A percentile compares a stretch with the other conserved stretches of the same genome.
phyloP scores from a whole-genome alignment of 306 rosid genomes.

The Begonia fuchsioides region DNA sequence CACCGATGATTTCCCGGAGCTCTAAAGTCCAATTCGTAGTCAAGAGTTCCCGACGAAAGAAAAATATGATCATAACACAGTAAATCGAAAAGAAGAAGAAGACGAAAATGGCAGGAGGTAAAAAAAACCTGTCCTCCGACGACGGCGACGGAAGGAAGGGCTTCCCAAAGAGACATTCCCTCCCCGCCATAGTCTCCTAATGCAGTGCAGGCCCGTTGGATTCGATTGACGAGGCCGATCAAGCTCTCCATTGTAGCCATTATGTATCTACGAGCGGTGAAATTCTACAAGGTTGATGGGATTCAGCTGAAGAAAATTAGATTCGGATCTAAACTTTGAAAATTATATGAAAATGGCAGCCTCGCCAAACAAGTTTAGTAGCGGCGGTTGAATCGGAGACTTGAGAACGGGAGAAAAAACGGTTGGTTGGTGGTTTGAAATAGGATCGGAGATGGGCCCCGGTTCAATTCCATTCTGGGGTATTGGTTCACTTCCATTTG shows the following conservation, averaged over 20 bases:
- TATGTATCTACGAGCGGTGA: constrained; percentile 11
- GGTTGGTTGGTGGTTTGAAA: background rate
- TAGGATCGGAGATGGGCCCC: too few relatives aligned
- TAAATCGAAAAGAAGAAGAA: too few relatives aligned
- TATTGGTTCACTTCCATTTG: too few relatives aligned
- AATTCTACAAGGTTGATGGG: constrained; percentile 4
- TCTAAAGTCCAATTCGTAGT: constrained; percentile 32
- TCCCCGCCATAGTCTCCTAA: constrained; percentile 96
- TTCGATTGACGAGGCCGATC: constrained; percentile 92
- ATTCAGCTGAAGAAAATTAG: constrained; percentile 10
- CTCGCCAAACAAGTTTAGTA: constrained; percentile 13
- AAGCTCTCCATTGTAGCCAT: constrained; percentile 99
- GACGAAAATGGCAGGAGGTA: background rate
- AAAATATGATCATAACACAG: too few relatives aligned
- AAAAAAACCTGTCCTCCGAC: constrained; percentile 97
- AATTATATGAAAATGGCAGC: constrained; percentile 1
- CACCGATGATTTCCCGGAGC: constrained; percentile 95
- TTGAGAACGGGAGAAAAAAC: constrained; percentile 1
- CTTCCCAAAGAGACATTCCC: constrained; percentile 98
- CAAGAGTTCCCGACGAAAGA: background rate
- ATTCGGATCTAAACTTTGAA: constrained; percentile 8
- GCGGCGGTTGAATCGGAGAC: constrained; percentile 22
- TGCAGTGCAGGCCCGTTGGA: constrained; percentile 94
- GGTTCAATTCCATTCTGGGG: too few relatives aligned
- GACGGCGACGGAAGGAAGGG: constrained; percentile 97